Evolutionary conservation across 1,284 basidiomycete species (phyloP), one percentile per base, ranked within the genome.

Genomic region (Anthracocystis panici-leucophaei): DNA sequence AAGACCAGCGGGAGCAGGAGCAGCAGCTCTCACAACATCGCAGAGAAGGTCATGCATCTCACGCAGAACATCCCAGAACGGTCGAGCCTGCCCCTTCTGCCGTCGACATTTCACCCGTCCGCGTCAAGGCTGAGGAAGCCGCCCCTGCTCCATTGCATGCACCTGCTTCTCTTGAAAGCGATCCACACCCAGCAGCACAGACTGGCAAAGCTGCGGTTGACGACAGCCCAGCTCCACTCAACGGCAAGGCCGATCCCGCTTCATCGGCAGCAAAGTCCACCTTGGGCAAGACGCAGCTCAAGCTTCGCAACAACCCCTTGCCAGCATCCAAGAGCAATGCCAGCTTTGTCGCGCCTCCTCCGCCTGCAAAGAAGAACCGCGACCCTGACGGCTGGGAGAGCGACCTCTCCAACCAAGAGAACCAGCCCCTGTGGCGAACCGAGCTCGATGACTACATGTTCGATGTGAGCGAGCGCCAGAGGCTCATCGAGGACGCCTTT

Each of bases 381-480:
- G 75, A 77, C 44, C 65, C 75, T 14, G 75, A 77, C 50, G 75
- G 75, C 23, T 82, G 81, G 78, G 80, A 84, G 56, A 82, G 82
- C 53, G 83, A 84, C 27, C 61, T 84, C 21, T 77, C 76, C 12
- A 74, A 80, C 20, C 75, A 82, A 14, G 83, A 83, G 44, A 83
- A 84, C 57, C 65, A 48, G 25, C 46, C 78, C 1, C 48, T 78
- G 2, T 84, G 81, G 81, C 45, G 62, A 23, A 56, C 64, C 5
- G 81, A 82, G 60, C 64, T 83, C 16, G 67, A 82, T 25, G 70
- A 70, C 33, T 84, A 83, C 63, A 41, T 63, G 0, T 70, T 58
- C 20, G 69, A 79, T 56, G 62, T 78, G 45, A 38, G 42, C 18
- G 75, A 76, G 40, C 77, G 80, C 23, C 65, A 69, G 61, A 55